Conservation (phyloP, 768 basidiomycete genomes). For the Boletus patriciae region DNA sequence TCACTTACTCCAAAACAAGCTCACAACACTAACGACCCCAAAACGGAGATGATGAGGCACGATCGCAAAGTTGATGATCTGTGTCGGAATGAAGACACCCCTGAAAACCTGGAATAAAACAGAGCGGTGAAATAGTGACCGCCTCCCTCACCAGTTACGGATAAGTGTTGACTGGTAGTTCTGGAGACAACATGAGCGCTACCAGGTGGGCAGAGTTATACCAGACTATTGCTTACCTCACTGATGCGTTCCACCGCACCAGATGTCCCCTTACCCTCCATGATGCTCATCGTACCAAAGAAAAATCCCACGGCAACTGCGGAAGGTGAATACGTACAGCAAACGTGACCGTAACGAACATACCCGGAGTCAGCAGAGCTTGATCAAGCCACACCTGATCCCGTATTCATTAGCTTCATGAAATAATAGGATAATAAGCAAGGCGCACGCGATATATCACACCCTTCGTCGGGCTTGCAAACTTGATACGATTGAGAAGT, state of each 20-base stretch:
- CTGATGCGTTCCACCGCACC: constrained; percentile 49
- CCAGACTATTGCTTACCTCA: constrained; percentile 25
- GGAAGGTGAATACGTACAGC: constrained; percentile 2
- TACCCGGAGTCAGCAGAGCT: constrained; percentile 69
- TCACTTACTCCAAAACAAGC: constrained; percentile 78
- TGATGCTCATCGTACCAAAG: constrained; percentile 73
- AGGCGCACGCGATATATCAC: constrained; percentile 59
- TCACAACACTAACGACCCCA: constrained; percentile 70
- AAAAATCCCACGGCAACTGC: constrained; percentile 50
- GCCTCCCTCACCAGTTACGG: constrained; percentile 62
- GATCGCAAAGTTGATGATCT: constrained; percentile 75
- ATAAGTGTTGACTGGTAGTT: constrained; percentile 72
- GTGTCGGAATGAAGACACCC: constrained; percentile 75
- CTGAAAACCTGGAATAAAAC: constrained; percentile 31
- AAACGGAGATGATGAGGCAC: constrained; percentile 79
- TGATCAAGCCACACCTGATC: constrained; percentile 80
- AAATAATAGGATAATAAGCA: neutral
- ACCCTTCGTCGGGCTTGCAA: constrained; percentile 57
- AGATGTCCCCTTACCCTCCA: constrained; percentile 68
- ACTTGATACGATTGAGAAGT: constrained; percentile 68
- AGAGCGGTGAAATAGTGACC: neutral
- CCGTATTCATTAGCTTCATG: neutral
- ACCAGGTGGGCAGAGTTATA: neutral
- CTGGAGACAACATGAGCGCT: constrained; percentile 35
- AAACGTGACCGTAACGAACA: constrained; percentile 7